phyloP scores from a whole-genome alignment of 1,284 basidiomycete genomes.

The Hemileia vastatrix region DNA sequence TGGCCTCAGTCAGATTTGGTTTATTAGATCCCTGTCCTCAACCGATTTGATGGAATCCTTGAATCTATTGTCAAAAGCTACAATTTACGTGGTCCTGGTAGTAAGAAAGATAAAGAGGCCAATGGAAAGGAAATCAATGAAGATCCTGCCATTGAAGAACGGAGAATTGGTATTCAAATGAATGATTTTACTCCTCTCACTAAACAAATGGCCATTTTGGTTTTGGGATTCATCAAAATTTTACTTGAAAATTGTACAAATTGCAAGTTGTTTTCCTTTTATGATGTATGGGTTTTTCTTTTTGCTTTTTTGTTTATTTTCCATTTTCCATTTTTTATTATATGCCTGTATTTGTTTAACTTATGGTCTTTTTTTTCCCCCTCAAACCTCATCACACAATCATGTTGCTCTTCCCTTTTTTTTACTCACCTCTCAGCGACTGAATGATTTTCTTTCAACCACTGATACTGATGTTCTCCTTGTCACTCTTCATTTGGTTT shows the following conservation, averaged over 20 bases:
- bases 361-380: too few species aligned
- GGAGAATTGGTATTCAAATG: too few species aligned
- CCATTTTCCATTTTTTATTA: conserved; percentile 11
- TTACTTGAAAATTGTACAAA: conserved; percentile 96
- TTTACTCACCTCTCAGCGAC: conserved; percentile 56
- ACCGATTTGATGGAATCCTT: conserved; percentile 84
- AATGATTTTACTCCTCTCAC: conserved; percentile 66
- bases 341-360: too few species aligned
- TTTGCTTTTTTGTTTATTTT: neutral
- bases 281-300: conserved; percentile 63
- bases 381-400: too few species aligned
- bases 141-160: too few species aligned
- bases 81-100: conserved; percentile 44
- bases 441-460: conserved; percentile 76
- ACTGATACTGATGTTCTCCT: conserved; percentile 82
- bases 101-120: conserved; percentile 6
- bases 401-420: conserved; percentile 23
- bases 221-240: conserved; percentile 76
- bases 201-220: conserved; percentile 72
- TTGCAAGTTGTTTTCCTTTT: conserved; percentile 89
- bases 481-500: conserved; percentile 68
- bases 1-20: conserved; percentile 96
- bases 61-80: conserved; percentile 74
- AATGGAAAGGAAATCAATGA: too few species aligned
- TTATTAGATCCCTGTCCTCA: conserved; percentile 87